Base-by-base conservation (phyloP, 345 rosid genomes). In the Eucalyptus polyanthemos region DNA sequence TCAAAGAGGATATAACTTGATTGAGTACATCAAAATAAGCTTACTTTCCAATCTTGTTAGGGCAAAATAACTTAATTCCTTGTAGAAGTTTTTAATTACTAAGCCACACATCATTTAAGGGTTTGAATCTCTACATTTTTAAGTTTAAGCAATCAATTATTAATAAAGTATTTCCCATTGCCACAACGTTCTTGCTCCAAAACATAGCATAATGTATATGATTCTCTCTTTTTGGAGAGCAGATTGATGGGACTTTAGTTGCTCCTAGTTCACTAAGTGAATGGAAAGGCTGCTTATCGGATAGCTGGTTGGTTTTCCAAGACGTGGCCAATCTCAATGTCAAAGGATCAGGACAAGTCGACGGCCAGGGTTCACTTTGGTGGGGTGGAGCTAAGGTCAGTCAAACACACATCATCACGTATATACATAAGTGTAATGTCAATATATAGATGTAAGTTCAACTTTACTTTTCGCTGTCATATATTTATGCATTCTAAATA, bases 291-390 rank as follows among this genome's bases (percentile, higher is more conserved):
- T 81, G 88, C 21, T 1, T 1, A 0, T 0, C 22, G 13, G n/a
- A 22, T 4, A 62, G 29, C 37, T 94, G 93, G 95, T 44, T 93
- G 6, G 4, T 17, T 50, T 91, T 92, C 60, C 3, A 2, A 16
- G 4, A 51, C 4, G 89, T 93, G 7, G 5, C 62, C n/a, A 67
- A 89, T 80, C 91, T 94, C 44, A 5, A 34, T 29, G 16, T 93
- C 3, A 12, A 80, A 9, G 94, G 94, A 58, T 81, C 88, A 0
- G 94, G 94, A 25, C 34, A 47, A 37, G 87, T 94, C 3, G 89
- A 94, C 15, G 94, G 93, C 86, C 91, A 60, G n/a, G 94, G 94
- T 11, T 65, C 86, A 7, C 8, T 19, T 45, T 94, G 94, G 94
- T 93, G 94, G 95, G 42, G 5, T 45, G 47, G 89, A 24, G 24